Percentiles rank a stretch among this genome's conserved stretches.
Conservation (phyloP, 2,329 filamentous ascomycete species). For the Nemania serpens region DNA sequence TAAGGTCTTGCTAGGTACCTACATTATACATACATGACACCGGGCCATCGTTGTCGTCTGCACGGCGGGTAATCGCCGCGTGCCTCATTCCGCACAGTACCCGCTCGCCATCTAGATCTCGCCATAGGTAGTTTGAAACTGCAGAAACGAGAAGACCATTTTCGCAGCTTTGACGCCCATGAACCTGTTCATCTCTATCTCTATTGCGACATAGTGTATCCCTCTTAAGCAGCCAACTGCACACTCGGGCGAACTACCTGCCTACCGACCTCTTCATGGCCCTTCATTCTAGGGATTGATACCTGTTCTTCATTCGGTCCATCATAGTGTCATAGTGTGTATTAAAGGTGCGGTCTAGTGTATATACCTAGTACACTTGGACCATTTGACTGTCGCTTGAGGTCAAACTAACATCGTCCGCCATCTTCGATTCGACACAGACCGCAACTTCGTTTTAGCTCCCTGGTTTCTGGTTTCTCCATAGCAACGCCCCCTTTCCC, state of each 20-base stretch:
- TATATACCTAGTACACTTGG: constrained; percentile 19
- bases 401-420: constrained; percentile 11
- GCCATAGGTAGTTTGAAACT: constrained; percentile 1
- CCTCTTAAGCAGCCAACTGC: not conserved
- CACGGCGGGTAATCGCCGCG: not conserved
- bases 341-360: constrained; percentile 9
- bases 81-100: constrained; percentile 16
- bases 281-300: not conserved
- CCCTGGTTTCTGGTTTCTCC: constrained; percentile 17
- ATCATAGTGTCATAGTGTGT: constrained; percentile 12
- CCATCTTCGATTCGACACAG: constrained; percentile 20
- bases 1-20: not conserved
- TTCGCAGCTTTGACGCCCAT: not conserved
- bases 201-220: not conserved
- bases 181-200: not conserved
- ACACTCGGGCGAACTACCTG: not conserved
- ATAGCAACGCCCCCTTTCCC: constrained; percentile 7
- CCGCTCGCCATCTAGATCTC: not conserved
- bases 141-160: not conserved
- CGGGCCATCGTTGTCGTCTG: not conserved
- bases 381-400: constrained; percentile 10
- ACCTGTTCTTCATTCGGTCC: not conserved
- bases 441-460: constrained; percentile 25
- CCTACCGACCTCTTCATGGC: not conserved
- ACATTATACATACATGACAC: not conserved